A percentile compares a stretch with the other conserved stretches of the same genome.
Conservation (phyloP, 2,329 filamentous ascomycete genomes). For the Pyrenophora seminiperda region DNA sequence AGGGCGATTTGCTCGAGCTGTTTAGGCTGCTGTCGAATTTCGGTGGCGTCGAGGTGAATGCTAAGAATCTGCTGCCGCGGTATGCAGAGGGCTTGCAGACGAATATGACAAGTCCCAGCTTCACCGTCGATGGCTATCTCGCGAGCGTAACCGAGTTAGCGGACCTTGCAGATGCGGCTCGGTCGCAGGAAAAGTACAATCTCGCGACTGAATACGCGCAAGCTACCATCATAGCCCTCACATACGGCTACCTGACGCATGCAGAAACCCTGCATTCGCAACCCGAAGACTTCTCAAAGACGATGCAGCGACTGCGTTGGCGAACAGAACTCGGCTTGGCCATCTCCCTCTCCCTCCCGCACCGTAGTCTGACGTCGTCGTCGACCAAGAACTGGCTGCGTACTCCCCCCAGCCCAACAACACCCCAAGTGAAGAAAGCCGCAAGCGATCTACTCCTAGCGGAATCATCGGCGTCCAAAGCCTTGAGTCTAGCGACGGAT, state of each 20-base stretch:
- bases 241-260: conserved; percentile 41
- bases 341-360: conserved; percentile 24
- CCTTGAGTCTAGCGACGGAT: conserved; percentile 35
- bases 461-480: conserved; percentile 30
- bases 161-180: conserved; percentile 27
- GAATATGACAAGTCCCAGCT: conserved; percentile 22
- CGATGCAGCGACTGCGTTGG: conserved; percentile 39
- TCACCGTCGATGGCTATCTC: conserved; percentile 28
- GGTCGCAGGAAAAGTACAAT: conserved; percentile 19
- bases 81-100: conserved; percentile 32
- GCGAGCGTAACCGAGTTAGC: conserved; percentile 21
- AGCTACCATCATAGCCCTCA: conserved; percentile 36
- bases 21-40: conserved; percentile 37
- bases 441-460: conserved; percentile 29
- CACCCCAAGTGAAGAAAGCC: conserved; percentile 5
- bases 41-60: conserved; percentile 24
- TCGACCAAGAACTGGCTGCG: conserved; percentile 23
- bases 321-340: conserved; percentile 34
- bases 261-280: conserved; percentile 35
- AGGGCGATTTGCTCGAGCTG: conserved; percentile 42
- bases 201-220: conserved; percentile 32
- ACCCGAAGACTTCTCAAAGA: conserved; percentile 23
- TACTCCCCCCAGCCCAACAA: neutral
- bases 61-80: conserved; percentile 27
- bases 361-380: conserved; percentile 11